Base-by-base conservation (phyloP, 2,329 filamentous ascomycete genomes). In the Sclerotinia glacialis region DNA sequence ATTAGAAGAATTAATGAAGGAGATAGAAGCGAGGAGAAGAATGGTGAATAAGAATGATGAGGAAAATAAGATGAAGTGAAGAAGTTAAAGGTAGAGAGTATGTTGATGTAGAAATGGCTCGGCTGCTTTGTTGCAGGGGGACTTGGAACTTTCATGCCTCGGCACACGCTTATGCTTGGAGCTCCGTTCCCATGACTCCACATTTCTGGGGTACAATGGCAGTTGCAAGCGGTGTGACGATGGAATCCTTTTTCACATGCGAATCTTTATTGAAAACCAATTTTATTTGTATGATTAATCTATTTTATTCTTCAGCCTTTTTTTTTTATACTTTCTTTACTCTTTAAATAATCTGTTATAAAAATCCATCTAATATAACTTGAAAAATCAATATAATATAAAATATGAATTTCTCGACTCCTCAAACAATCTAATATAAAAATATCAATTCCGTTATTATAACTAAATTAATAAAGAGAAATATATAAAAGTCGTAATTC, bases 151-250 rank as follows among this genome's bases (percentile, higher is more conserved):
- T 55, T 61, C 55, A 62, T 60, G 37, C 66, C 66, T 67, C 66
- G 66, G 66, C 31, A 55, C 54, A 54, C 40, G 44, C 42, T 42
- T 64, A 34, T 14, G 2, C 34, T 31, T 37, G 23, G 26, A 64
- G 62, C 62, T 64, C 37, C 14, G 55, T 21, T 49, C 63, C 28
- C 53, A 65, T 65, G 55, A 65, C 64, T 65, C 64, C 64, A 65
- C 64, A 61, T 52, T 61, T 61, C 46, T 28, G 44, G 63, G 63
- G 63, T 50, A 47, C 28, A 28, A 49, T 23, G 46, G 23, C 54
- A 60, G 44, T 55, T 58, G 40, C 55, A 42, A 26, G 31, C 49
- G 50, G 50, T 42, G 34, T 62, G 61, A 65, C 49, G 55, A 58
- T 58, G 40, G 16, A 46, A 55, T 40, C 16, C 11, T 40, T 53